Conservation (phyloP, 352 stramenopile species). For the Phytophthora meadii region DNA sequence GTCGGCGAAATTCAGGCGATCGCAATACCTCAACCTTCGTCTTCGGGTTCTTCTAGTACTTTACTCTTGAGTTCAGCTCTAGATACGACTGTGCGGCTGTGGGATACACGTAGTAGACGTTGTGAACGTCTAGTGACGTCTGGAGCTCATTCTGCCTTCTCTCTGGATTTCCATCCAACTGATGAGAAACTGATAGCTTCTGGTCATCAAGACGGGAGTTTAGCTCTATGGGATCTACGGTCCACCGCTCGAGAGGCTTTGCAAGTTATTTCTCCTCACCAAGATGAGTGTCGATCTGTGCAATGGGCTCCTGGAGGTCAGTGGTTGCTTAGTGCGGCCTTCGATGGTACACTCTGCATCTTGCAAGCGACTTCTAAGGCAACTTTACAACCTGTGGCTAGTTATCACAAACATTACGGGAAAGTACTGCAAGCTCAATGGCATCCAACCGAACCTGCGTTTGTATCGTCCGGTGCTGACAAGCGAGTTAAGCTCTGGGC, state of each 20-base stretch:
- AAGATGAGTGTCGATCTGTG: constrained; percentile 68
- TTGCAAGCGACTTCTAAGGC: constrained; percentile 16
- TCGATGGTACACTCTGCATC: constrained; percentile 70
- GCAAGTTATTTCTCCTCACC: constrained; percentile 42
- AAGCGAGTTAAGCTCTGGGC: constrained; percentile 75
- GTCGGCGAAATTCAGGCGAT: constrained; percentile 71
- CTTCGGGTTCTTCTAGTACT: constrained; percentile 1
- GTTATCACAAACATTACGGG: constrained; percentile 65
- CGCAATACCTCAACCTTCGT: constrained; percentile 29
- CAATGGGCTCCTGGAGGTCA: constrained; percentile 63
- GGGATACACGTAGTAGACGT: constrained; percentile 61
- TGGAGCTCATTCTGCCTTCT: constrained; percentile 41
- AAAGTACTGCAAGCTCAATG: constrained; percentile 77
- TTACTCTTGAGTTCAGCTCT: constrained; percentile 53
- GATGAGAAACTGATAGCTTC: constrained; percentile 44
- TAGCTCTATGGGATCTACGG: constrained; percentile 75
- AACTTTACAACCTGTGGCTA: constrained; percentile 48
- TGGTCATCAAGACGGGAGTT: constrained; percentile 66
- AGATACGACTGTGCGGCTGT: constrained; percentile 72
- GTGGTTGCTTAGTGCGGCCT: constrained; percentile 68
- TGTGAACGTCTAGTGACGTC: constrained; percentile 61
- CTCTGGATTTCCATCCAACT: constrained; percentile 56
- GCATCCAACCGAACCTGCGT: constrained; percentile 60
- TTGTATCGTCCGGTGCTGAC: constrained; percentile 68
- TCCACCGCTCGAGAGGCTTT: constrained; percentile 31